Evolutionary conservation across 495 filamentous ascomycete genomes (phyloP).

Genomic region (Glutinoglossum americanum): DNA sequence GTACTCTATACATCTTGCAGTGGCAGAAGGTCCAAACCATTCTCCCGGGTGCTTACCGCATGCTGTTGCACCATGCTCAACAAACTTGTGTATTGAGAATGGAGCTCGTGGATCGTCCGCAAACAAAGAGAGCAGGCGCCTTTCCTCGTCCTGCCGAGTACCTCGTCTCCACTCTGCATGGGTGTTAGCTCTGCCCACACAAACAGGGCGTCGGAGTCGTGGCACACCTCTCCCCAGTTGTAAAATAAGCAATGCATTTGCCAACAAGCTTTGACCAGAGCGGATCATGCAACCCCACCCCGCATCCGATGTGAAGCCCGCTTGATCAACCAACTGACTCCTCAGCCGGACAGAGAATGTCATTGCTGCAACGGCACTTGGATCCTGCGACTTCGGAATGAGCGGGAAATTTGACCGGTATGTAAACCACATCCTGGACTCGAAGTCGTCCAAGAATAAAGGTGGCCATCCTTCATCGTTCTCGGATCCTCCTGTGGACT

Average conservation of each 20-base stretch:
- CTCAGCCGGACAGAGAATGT: conserved; percentile 71
- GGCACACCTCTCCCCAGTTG: conserved; percentile 56
- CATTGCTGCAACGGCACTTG: conserved; percentile 45
- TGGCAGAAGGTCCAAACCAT: conserved; percentile 98
- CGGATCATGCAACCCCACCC: conserved; percentile 99
- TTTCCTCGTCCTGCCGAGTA: conserved; percentile 37
- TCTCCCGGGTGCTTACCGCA: conserved; percentile 92
- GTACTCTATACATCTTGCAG: conserved; percentile 87
- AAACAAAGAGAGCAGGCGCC: conserved; percentile 57
- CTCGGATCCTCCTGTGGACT: conserved; percentile 13
- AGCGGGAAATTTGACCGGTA: conserved; percentile 74
- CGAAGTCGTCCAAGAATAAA: conserved; percentile 77
- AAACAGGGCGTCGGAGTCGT: background rate
- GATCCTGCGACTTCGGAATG: conserved; percentile 60
- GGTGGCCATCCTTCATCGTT: conserved; percentile 56
- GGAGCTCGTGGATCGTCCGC: conserved; percentile 71
- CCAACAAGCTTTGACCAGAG: conserved; percentile 81
- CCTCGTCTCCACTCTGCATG: conserved; percentile 60
- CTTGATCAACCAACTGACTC: conserved; percentile 55
- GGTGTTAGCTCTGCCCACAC: background rate
- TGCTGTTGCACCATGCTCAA: conserved; percentile 62
- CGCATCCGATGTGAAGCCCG: conserved; percentile 79
- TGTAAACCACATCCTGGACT: conserved; percentile 87
- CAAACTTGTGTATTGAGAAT: conserved; percentile 91
- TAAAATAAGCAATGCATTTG: conserved; percentile 55